Conservation (phyloP, 805 yeast genomes). For the Nakazawaea peltata region DNA sequence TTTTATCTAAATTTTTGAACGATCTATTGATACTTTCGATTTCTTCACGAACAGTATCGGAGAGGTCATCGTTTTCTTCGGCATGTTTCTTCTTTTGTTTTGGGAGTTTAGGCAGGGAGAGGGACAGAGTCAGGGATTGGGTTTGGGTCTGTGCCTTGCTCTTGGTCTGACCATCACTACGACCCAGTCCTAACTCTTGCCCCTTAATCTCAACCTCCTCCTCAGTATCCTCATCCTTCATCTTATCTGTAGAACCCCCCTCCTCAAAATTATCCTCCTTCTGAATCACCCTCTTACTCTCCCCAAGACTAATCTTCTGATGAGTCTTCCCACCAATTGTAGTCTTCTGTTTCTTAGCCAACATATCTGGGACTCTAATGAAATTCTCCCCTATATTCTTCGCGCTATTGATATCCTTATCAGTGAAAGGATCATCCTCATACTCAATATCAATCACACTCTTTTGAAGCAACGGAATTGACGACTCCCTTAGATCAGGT, state of each 20-base stretch:
- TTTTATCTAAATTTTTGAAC: constrained; percentile 21
- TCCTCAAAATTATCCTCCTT: constrained; percentile 11
- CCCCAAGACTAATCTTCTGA: not conserved
- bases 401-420: constrained; percentile 2
- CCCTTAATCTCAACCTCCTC: constrained; percentile 11
- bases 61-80: constrained; percentile 11
- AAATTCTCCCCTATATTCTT: constrained; percentile 2
- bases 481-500: too few species aligned
- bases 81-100: constrained; percentile 4
- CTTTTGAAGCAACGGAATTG: not conserved
- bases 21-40: constrained; percentile 18
- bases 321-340: not conserved
- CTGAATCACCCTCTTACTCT: not conserved
- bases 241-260: constrained; percentile 9
- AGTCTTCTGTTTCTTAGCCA: constrained; percentile 7
- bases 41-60: constrained; percentile 26
- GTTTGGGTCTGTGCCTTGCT: not conserved
- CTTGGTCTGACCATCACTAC: constrained; percentile 1
- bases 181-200: too few species aligned
- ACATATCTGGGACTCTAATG: constrained; percentile 5
- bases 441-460: not conserved
- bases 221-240: constrained; percentile 10
- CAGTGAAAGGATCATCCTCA: constrained; percentile 11
- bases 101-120: not conserved
- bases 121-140: not conserved